Evolutionary conservation across 2,329 filamentous ascomycete genomes (phyloP), one percentile per base, ranked within the genome.

Genomic region (Trichophyton equinum): DNA sequence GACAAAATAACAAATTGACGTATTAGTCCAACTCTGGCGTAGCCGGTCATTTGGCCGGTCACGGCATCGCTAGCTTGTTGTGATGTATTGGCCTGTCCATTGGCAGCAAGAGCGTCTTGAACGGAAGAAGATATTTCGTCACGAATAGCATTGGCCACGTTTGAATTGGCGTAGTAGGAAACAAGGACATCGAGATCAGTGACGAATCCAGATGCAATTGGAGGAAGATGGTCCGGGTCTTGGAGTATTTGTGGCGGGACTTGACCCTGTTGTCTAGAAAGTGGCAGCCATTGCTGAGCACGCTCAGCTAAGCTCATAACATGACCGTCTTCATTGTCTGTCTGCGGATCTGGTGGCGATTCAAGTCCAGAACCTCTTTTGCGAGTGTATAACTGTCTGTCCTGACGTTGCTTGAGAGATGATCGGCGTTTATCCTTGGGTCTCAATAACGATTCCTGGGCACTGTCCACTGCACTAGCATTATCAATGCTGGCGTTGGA

Each of bases 1-100:
- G 92, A 95, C 11, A 99, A 79, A 67, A 99, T 96, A 60, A 86
- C 70, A 74, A 99, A 97, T 73, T 99, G 94, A 49, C 86, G 81
- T 7, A 82, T 68, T 66, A 91, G 85, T 55, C 92, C 85, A 61
- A 96, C 81, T 62, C 94, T 89, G 61, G 85, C 83, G 73, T 95
- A 96, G 18, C 89, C 88, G 70, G 85, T 88, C 64, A 92, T 84
- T 66, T 90, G 83, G 7, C 81, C 82, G 58, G 81, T 81, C 1
- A 67, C 67, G 6, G 68, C 62, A 49, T 73, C 72, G 27, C 74
- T 71, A 64, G 79, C 76, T n/a, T 76, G 70, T 25, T 79, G 80
- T 62, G 85, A 83, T 1, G 79, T 74, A 62, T 84, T 84, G 27
- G 73, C 74, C 1, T 84, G 84, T 13, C 82, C 82, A 69, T 95